A percentile compares a stretch with the other conserved stretches of the same genome.
Evolutionary conservation across 2,329 filamentous ascomycete genomes (phyloP).

Genomic region (Neofusicoccum cordaticola): DNA sequence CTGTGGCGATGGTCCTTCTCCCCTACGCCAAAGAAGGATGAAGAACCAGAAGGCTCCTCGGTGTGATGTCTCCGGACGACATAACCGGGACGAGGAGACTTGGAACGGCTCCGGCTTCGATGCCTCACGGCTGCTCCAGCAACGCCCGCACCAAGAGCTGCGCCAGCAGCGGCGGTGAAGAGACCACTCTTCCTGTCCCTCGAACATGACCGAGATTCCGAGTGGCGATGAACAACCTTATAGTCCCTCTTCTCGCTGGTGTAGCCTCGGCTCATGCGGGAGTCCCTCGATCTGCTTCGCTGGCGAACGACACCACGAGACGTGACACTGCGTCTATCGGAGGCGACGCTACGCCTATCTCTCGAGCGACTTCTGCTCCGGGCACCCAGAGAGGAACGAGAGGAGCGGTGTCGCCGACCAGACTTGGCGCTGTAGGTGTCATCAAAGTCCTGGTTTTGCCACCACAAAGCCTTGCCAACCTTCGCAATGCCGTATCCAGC

Average conservation of each 20-base stretch:
- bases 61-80: conserved; percentile 31
- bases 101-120: conserved; percentile 30
- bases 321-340: conserved; percentile 43
- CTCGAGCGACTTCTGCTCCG: conserved; percentile 35
- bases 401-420: conserved; percentile 41
- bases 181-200: conserved; percentile 34
- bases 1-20: conserved; percentile 1
- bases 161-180: conserved; percentile 38
- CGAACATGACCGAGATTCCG: conserved; percentile 45
- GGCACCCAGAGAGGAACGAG: conserved; percentile 30
- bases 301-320: conserved; percentile 43
- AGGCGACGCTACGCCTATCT: conserved; percentile 45
- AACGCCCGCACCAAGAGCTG: conserved; percentile 40
- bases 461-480: conserved; percentile 54
- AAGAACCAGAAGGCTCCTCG: conserved; percentile 26
- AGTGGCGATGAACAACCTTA: conserved; percentile 31
- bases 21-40: conserved; percentile 3
- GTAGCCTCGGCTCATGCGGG: conserved; percentile 29
- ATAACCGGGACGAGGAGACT: conserved; percentile 30
- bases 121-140: conserved; percentile 29
- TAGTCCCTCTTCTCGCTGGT: conserved; percentile 35
- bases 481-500: conserved; percentile 54
- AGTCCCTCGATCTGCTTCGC: conserved; percentile 37
- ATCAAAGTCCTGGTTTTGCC: conserved; percentile 53
- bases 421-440: conserved; percentile 60